These are phyloP conservation scores for Capillidium rhysosporum DNA, from an alignment of 371 early-diverging fungal species.

Conservation along the genomic window DNA sequence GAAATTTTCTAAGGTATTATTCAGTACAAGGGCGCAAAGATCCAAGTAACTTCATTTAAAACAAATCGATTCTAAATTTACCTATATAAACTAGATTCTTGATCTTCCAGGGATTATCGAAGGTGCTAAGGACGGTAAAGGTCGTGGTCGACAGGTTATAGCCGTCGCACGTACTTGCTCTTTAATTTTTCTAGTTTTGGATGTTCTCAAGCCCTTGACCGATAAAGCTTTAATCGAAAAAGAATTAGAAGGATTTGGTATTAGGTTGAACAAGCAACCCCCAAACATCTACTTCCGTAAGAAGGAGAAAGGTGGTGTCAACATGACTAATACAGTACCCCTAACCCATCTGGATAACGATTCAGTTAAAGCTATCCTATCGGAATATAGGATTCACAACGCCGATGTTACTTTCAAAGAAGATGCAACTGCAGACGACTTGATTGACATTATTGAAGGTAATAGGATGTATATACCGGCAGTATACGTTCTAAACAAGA, in stretches of 20 bases:
- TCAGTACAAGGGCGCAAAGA: conserved; percentile 95
- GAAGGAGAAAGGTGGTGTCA: conserved; percentile 89
- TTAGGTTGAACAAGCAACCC: conserved; percentile 88
- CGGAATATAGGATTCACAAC: conserved; percentile 85
- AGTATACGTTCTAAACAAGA: conserved; percentile 91
- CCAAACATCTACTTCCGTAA: conserved; percentile 91
- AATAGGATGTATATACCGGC: conserved; percentile 63
- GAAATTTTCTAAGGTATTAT: too few species aligned
- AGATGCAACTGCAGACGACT: conserved; percentile 74
- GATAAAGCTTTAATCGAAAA: conserved; percentile 89
- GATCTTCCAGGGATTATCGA: conserved; percentile 91
- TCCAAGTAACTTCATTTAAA: conserved; percentile 46
- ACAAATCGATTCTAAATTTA: conserved; percentile 22
- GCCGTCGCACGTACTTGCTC: conserved; percentile 91
- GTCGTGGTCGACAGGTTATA: conserved; percentile 93
- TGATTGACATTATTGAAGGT: conserved; percentile 91
- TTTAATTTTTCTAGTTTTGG: conserved; percentile 86
- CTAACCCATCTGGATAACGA: conserved; percentile 68
- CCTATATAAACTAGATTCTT: conserved; percentile 21
- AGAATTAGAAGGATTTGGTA: conserved; percentile 98
- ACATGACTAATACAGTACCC: conserved; percentile 71
- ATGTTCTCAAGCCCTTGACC: conserved; percentile 87
- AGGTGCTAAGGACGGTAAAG: conserved; percentile 99
- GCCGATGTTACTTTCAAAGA: conserved; percentile 80
- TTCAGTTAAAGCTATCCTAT: conserved; percentile 67